Percentiles rank a stretch among this genome's conserved stretches.
Evolutionary conservation across 495 filamentous ascomycete species (phyloP).

Genomic region (Annulohypoxylon nitens): DNA sequence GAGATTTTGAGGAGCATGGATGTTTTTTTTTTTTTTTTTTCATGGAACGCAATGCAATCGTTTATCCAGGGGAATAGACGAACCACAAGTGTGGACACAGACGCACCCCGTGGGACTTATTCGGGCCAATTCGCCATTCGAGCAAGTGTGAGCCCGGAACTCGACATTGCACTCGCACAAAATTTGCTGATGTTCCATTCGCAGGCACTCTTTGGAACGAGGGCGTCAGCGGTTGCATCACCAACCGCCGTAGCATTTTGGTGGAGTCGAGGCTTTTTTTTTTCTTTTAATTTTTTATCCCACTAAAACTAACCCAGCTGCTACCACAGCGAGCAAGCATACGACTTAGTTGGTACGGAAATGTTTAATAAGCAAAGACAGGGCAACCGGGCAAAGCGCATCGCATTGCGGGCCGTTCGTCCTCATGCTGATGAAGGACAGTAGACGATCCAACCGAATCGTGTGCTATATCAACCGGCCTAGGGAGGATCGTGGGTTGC

Average conservation of each 20-base stretch:
- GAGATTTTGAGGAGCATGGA: constrained; percentile 38
- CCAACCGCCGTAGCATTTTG: constrained; percentile 47
- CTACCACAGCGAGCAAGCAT: constrained; percentile 5
- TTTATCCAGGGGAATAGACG: constrained; percentile 43
- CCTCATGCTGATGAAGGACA: constrained; percentile 30
- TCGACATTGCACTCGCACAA: constrained; percentile 40
- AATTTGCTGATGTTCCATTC: constrained; percentile 45
- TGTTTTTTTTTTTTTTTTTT: constrained; percentile 37
- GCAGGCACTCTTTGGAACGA: constrained; percentile 43
- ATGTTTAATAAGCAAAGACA: constrained; percentile 38
- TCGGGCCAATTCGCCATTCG: constrained; percentile 48
- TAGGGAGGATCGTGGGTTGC: constrained; percentile 25
- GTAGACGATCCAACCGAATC: constrained; percentile 38
- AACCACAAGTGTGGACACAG: constrained; percentile 44
- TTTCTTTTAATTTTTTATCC: constrained; percentile 15
- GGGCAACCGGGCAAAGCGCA: constrained; percentile 33
- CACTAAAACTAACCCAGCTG: not conserved
- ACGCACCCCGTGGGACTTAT: constrained; percentile 46
- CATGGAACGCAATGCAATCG: constrained; percentile 30
- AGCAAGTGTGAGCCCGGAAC: constrained; percentile 47
- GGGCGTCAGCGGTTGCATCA: constrained; percentile 48
- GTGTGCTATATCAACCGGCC: constrained; percentile 44
- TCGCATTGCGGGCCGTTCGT: constrained; percentile 36
- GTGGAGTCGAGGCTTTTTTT: constrained; percentile 41
- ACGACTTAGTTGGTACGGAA: not conserved